A percentile compares a stretch with the other conserved stretches of the same genome.
These are phyloP conservation scores for Lenwebbia sp. DNA, from an alignment of 345 rosid genomes.

Conservation along the genomic window DNA sequence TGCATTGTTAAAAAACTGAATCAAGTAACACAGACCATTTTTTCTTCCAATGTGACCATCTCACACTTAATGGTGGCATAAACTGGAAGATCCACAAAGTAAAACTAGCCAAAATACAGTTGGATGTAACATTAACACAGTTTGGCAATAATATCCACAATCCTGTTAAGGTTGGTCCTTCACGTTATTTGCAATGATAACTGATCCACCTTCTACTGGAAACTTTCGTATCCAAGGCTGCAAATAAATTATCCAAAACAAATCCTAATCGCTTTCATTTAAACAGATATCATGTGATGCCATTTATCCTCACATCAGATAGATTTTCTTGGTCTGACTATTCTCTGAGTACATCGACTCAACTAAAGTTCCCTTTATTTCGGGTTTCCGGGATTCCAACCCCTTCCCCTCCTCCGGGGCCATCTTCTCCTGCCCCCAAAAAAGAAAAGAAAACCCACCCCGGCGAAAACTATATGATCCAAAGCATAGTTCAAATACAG, in stretches of 20 bases:
- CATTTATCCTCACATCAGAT: background rate
- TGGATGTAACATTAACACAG: background rate
- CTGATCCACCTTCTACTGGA: background rate
- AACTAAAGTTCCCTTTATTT: background rate
- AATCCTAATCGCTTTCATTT: background rate
- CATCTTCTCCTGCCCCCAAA: background rate
- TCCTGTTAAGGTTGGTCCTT: background rate
- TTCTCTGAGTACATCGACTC: background rate
- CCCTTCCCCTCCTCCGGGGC: background rate
- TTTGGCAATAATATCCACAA: background rate
- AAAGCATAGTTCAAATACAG: background rate
- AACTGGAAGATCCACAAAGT: background rate
- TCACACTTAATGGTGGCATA: background rate
- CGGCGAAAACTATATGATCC: background rate
- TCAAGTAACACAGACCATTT: background rate
- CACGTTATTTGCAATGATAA: background rate
- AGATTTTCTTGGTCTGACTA: background rate
- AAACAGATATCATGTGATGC: background rate
- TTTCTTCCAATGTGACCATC: background rate
- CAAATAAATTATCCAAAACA: background rate
- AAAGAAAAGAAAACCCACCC: background rate
- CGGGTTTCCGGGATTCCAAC: background rate
- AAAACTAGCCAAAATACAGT: background rate
- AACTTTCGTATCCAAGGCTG: background rate
- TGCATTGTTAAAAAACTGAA: background rate